Base-by-base conservation (phyloP, 169 alveolate genomes). In the Neospora caninum region DNA sequence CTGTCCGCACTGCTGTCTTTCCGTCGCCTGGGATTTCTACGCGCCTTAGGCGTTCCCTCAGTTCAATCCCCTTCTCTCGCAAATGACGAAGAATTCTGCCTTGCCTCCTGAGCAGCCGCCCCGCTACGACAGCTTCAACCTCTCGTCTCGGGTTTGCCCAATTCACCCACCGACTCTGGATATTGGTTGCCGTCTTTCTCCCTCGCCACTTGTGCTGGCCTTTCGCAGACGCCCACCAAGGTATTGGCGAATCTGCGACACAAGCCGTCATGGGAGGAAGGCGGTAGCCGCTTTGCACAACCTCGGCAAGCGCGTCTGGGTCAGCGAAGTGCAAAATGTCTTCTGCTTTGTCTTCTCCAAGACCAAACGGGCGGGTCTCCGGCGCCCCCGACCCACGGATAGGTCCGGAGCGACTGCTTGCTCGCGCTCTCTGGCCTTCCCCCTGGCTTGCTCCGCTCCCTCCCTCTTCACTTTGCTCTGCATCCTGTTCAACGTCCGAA, bases 171-270 rank as follows among this genome's bases (percentile, higher is more conserved):
- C 95, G 92, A 88, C 95, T 92, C 36, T 92, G 95, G 80, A 83
- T 88, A 54, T 78, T 83, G 80, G 78, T 25, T n/a, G 88, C 54
- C 25, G 39, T 69, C 88, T 92, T 92, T 16, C 54, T 39, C 43
- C 95, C 92, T 69, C 95, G 38, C 95, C 95, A 92, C 69, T 80
- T 91, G 80, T 92, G 95, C 73, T 42, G 93, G 64, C 95, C 95
- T 38, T 80, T 54, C 49, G 78, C 88, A 64, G 92, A 53, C 53
- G 80, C 36, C 95, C 95, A 92, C 95, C 95, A 92, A 45, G 95
- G 95, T 6, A 92, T 27, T 49, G 95, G 95, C 29, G 95, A 92
- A 38, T 92, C 92, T 0, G 95, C 95, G 20, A 64, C 88, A 9
- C 92, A 88, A 20, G 95, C 95, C 29, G 92, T 49, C 80, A 91